phyloP scores from a whole-genome alignment of 2,329 filamentous ascomycete genomes.

The Bipolaris oryzae region DNA sequence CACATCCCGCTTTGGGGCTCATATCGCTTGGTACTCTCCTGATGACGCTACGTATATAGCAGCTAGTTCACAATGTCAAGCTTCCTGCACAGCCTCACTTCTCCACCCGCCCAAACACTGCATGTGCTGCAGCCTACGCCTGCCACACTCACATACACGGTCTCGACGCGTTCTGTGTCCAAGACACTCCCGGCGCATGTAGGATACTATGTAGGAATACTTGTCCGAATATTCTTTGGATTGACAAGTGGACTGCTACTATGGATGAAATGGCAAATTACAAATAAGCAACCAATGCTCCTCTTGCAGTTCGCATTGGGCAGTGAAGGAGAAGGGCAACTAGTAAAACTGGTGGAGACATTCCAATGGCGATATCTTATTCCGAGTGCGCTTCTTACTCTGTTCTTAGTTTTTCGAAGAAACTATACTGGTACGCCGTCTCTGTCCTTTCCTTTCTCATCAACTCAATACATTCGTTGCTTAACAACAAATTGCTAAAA shows the following conservation, averaged over 20 bases:
- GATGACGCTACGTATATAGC: constrained; percentile 11
- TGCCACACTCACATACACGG: constrained; percentile 90
- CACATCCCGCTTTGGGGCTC: constrained; percentile 8
- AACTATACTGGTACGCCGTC: constrained; percentile 57
- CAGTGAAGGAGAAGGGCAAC: constrained; percentile 18
- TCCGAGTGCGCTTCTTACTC: constrained; percentile 46
- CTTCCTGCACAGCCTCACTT: constrained; percentile 32
- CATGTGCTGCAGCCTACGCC: constrained; percentile 60
- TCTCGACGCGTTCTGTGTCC: constrained; percentile 73
- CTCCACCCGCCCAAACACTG: constrained; percentile 36
- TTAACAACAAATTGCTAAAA: constrained; percentile 4
- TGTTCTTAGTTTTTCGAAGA: constrained; percentile 55
- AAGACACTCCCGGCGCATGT: constrained; percentile 55
- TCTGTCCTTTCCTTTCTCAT: neutral
- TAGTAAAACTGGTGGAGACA: constrained; percentile 47
- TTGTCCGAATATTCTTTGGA: constrained; percentile 54
- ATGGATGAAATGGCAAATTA: constrained; percentile 36
- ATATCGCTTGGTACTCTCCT: neutral
- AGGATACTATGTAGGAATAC: constrained; percentile 52
- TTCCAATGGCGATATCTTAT: constrained; percentile 53
- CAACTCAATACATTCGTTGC: neutral
- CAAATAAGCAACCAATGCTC: constrained; percentile 4
- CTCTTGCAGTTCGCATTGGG: constrained; percentile 9
- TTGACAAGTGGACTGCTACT: constrained; percentile 48
- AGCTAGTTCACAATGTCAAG: constrained; percentile 25